Conservation (phyloP, 2,329 filamentous ascomycete species). For the Alternaria sp. region DNA sequence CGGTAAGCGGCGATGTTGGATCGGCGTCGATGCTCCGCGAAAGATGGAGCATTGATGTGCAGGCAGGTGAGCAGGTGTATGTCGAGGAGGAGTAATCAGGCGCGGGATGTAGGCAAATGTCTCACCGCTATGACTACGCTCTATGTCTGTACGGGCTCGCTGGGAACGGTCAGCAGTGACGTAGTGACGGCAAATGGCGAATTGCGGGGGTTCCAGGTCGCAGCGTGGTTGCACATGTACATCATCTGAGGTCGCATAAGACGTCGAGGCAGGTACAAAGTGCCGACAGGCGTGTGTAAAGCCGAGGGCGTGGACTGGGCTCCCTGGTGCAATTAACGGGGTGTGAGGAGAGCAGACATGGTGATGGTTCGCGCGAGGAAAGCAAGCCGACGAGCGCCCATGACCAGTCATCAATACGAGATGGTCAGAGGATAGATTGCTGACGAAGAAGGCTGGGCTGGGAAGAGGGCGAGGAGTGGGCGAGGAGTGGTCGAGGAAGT, state of each 20-base stretch:
- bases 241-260: neutral
- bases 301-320: neutral
- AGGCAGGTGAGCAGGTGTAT: neutral
- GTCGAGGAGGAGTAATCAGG: neutral
- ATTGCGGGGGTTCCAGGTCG: neutral
- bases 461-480: neutral
- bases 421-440: neutral
- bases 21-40: neutral
- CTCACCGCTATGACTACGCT: neutral
- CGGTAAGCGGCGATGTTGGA: neutral
- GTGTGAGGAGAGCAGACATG: neutral
- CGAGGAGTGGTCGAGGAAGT: slow-evolving; percentile 1
- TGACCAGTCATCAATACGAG: slow-evolving; percentile 2
- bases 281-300: slow-evolving; percentile 4
- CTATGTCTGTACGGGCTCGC: neutral
- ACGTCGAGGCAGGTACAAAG: slow-evolving; percentile 4
- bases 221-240: neutral
- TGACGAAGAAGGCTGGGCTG: neutral
- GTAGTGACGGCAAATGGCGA: neutral
- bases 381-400: neutral
- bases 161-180: slow-evolving; percentile 6
- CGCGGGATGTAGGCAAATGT: neutral
- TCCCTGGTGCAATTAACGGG: neutral
- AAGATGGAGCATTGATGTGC: neutral
- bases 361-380: neutral